Percentiles rank a stretch among this genome's conserved stretches.
Evolutionary conservation across 805 yeast genomes (phyloP).

Genomic region (Candida namnaoensis): DNA sequence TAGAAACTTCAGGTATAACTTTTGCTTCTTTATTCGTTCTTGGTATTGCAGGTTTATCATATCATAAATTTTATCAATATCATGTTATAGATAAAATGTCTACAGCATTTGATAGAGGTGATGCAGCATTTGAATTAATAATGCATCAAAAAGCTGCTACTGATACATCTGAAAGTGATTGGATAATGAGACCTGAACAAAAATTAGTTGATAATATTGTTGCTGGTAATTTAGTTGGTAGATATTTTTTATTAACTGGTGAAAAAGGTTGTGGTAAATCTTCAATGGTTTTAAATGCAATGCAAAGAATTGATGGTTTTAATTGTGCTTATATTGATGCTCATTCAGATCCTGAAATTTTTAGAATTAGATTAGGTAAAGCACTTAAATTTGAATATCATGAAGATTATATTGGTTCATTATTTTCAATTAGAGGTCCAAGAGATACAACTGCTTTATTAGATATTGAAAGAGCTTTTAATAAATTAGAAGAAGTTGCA

Average conservation of each 20-base stretch:
- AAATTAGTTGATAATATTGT: constrained; percentile 53
- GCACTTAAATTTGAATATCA: constrained; percentile 66
- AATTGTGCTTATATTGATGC: constrained; percentile 72
- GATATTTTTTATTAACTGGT: constrained; percentile 68
- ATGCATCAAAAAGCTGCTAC: constrained; percentile 32
- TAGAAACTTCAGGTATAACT: constrained; percentile 67
- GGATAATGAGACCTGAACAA: constrained; percentile 73
- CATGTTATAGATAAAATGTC: constrained; percentile 61
- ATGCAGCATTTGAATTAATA: constrained; percentile 52
- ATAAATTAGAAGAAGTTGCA: constrained; percentile 68
- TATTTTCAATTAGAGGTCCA: constrained; percentile 77
- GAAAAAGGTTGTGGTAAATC: constrained; percentile 87
- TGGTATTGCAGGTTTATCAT: constrained; percentile 64
- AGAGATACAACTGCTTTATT: constrained; percentile 75
- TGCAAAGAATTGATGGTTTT: constrained; percentile 51
- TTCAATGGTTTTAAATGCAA: constrained; percentile 62
- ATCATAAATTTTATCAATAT: constrained; percentile 51
- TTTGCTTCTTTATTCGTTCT: constrained; percentile 59
- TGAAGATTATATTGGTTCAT: constrained; percentile 78
- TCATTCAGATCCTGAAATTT: constrained; percentile 79
- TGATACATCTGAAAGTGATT: constrained; percentile 30
- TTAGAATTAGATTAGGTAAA: constrained; percentile 66
- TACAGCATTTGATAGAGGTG: constrained; percentile 58
- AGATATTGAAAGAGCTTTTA: constrained; percentile 78
- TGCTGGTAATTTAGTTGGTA: constrained; percentile 52